Evolutionary conservation across 495 filamentous ascomycete species (phyloP), one percentile per base, ranked within the genome.

Genomic region (Lasiosphaeriaceae sp.): DNA sequence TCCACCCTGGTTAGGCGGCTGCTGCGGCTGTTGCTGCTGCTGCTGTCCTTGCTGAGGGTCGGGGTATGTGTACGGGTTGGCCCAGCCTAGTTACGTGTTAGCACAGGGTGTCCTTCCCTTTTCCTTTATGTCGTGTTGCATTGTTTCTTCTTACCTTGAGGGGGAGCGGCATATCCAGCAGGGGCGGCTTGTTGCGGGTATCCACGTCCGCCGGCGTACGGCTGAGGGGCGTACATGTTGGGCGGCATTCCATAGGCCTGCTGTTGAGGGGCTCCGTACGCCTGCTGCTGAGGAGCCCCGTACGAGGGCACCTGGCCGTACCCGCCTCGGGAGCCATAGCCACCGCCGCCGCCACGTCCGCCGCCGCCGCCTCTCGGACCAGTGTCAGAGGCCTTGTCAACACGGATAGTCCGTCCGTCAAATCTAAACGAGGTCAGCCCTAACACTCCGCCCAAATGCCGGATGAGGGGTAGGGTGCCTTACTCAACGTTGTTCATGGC

Each of bases 401-500:
- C 94, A 57, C 95, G 92, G 66, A 99, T 97, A 53, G 81, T 83
- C 55, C 94, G 92, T 47, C 94, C 94, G 75, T 99, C 94, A 67
- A 99, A 97, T 66, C 94, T 98, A 64, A 7, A 55, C 34, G 5
- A 16, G 39, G 29, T 20, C 39, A 43, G 16, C 14, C n/a, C 39
- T 17, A n/a, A n/a, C 54, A 43, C 37, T 35, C 55, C 21, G 55
- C 43, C 64, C 46, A 57, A 46, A 31, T 22, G n/a, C 52, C 17
- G 39, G 54, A 48, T 46, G 22, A 21, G 35, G 14, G 21, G 14
- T 31, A 29, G 31, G 22, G 58, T 47, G 31, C 68, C 87, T 71
- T 79, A 97, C 94, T 97, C 94, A 55, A 88, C 79, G 72, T 95
- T 92, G 78, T 97, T 96, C 94, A 97, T 96, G 31, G 71, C 76